Conservation (phyloP, 805 yeast species). For the Priceomyces melissophilus region DNA sequence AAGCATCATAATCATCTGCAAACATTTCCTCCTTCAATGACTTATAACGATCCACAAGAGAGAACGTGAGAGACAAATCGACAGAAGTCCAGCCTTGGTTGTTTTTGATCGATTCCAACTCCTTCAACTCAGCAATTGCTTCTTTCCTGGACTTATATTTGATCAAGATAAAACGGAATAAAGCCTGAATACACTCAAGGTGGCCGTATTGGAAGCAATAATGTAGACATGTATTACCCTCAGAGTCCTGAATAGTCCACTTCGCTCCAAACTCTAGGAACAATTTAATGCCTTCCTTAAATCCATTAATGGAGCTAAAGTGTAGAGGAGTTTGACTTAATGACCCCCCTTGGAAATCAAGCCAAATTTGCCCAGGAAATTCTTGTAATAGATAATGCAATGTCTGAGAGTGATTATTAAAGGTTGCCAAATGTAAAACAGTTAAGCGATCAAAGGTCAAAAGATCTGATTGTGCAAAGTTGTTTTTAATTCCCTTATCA, state of each 20-base stretch:
- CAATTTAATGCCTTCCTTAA: slow-evolving; percentile 36
- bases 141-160: slow-evolving; percentile 10
- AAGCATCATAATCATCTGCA: slow-evolving; percentile 8
- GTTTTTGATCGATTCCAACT: slow-evolving; percentile 23
- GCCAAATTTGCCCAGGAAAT: slow-evolving; percentile 37
- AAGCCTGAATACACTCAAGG: slow-evolving; percentile 26
- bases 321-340: slow-evolving; percentile 36
- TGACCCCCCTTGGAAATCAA: slow-evolving; percentile 32
- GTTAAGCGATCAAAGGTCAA: slow-evolving; percentile 34
- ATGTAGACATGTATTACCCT: slow-evolving; percentile 39
- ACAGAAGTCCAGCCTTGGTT: slow-evolving; percentile 30
- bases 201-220: slow-evolving; percentile 36
- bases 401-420: slow-evolving; percentile 35
- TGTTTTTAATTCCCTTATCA: slow-evolving; percentile 10
- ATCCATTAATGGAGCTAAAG: slow-evolving; percentile 30
- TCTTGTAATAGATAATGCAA: slow-evolving; percentile 42
- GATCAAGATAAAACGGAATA: slow-evolving; percentile 15
- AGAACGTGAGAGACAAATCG: slow-evolving; percentile 30
- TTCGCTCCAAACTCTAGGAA: slow-evolving; percentile 42
- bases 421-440: slow-evolving; percentile 34
- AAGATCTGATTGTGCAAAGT: slow-evolving; percentile 24
- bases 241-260: slow-evolving; percentile 22
- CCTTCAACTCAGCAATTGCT: slow-evolving; percentile 12
- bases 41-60: slow-evolving; percentile 23
- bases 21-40: slow-evolving; percentile 18